Conservation (phyloP, 441 rosid species). For the Corymbia citriodora region DNA sequence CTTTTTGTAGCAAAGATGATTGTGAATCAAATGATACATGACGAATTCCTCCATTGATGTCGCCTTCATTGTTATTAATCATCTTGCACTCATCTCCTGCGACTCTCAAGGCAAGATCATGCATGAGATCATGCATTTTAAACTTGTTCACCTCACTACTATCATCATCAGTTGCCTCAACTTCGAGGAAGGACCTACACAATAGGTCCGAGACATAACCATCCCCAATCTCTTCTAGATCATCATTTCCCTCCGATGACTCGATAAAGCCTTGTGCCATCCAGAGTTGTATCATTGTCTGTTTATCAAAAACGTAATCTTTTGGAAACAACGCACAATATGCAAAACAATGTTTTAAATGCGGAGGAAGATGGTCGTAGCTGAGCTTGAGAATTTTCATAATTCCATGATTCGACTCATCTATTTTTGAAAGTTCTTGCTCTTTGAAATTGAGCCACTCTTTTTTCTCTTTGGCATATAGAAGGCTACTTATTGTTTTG, state of each 20-base stretch:
- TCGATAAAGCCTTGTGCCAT: no score
- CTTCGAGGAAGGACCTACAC: rapidly evolving
- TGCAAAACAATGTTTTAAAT: no score
- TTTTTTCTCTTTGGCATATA: rapidly evolving
- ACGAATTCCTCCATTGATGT: rapidly evolving
- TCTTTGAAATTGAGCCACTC: no score
- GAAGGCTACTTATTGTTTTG: neutral
- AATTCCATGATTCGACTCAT: rapidly evolving
- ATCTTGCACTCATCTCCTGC: neutral
- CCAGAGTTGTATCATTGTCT: no score
- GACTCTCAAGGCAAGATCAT: neutral
- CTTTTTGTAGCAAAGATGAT: rapidly evolving
- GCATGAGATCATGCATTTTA: neutral
- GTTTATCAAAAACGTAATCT: no score
- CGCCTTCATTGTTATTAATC: rapidly evolving
- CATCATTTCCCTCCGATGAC: no score
- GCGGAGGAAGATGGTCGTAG: no score
- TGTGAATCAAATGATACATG: rapidly evolving
- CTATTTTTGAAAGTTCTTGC: no score
- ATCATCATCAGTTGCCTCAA: no score
- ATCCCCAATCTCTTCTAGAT: no score
- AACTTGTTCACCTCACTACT: neutral
- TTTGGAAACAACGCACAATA: no score
- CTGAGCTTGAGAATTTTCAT: no score
- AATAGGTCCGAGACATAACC: rapidly evolving